Percentiles rank a stretch among this genome's conserved stretches.
Conservation (phyloP, 2,329 filamentous ascomycete species). For the Zymoseptoria pseudotritici region DNA sequence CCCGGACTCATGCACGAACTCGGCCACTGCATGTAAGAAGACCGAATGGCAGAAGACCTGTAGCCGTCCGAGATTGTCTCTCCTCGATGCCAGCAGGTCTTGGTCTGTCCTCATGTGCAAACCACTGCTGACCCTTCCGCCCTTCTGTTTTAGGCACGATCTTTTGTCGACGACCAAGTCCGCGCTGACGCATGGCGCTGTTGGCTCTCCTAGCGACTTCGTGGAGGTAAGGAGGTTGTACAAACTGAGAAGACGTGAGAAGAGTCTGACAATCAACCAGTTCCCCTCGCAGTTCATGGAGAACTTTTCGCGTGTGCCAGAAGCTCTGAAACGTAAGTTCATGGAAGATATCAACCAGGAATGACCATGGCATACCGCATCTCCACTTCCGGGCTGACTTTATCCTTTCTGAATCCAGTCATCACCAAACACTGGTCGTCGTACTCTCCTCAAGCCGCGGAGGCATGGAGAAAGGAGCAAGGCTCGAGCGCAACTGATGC, state of each 20-base stretch:
- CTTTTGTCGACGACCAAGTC: conserved; percentile 2
- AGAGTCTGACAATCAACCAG: background rate
- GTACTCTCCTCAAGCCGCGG: background rate
- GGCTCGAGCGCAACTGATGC: background rate
- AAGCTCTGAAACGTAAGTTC: conserved; percentile 1
- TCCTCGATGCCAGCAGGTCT: too few relatives aligned
- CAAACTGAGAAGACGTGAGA: conserved; percentile 1
- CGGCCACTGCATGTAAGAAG: conserved; percentile 5
- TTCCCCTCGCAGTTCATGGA: conserved; percentile 11
- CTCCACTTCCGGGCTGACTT: too few relatives aligned
- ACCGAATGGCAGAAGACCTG: too few relatives aligned
- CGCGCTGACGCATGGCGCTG: background rate
- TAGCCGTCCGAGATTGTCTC: too few relatives aligned
- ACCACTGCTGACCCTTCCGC: too few relatives aligned
- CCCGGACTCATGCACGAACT: conserved; percentile 6
- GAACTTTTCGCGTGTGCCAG: conserved; percentile 2
- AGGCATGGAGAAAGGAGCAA: conserved; percentile 3
- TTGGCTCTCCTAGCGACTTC: background rate
- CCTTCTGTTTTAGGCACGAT: background rate
- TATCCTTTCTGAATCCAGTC: too few relatives aligned
- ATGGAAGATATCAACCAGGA: too few relatives aligned
- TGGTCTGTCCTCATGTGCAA: too few relatives aligned
- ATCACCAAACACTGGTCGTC: conserved; percentile 10
- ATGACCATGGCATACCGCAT: too few relatives aligned
- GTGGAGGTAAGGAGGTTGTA: too few relatives aligned